These are phyloP conservation scores for Blastocystis sp. DNA, from an alignment of 352 stramenopile species.

Conservation along the genomic window DNA sequence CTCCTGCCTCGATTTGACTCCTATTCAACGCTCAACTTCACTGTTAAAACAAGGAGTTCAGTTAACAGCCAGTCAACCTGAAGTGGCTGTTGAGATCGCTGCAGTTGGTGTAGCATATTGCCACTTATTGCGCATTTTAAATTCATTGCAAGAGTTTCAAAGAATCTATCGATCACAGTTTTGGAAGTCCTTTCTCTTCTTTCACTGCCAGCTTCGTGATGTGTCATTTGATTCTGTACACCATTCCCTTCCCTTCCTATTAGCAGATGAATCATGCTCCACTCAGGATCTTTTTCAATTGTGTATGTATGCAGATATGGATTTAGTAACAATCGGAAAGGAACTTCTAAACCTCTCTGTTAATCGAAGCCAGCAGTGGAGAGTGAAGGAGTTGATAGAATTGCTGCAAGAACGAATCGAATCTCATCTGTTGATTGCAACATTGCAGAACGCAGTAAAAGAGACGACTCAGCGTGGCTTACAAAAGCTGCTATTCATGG, in stretches of 20 bases:
- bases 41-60: background rate
- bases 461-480: background rate
- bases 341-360: background rate
- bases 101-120: background rate
- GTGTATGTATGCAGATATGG: background rate
- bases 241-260: background rate
- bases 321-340: background rate
- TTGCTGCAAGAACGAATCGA: background rate
- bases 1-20: background rate
- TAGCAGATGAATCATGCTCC: background rate
- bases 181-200: background rate
- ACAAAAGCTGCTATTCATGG: background rate
- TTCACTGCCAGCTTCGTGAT: background rate
- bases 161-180: background rate
- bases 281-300: background rate
- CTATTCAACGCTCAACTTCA: background rate
- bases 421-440: background rate
- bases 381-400: background rate
- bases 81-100: background rate
- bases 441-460: background rate
- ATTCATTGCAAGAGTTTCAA: background rate
- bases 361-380: background rate
- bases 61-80: background rate
- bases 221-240: background rate
- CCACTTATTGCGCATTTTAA: background rate